These are phyloP conservation scores for Trichoderma sp. DNA, from an alignment of 2,329 filamentous ascomycete genomes.

Conservation along the genomic window DNA sequence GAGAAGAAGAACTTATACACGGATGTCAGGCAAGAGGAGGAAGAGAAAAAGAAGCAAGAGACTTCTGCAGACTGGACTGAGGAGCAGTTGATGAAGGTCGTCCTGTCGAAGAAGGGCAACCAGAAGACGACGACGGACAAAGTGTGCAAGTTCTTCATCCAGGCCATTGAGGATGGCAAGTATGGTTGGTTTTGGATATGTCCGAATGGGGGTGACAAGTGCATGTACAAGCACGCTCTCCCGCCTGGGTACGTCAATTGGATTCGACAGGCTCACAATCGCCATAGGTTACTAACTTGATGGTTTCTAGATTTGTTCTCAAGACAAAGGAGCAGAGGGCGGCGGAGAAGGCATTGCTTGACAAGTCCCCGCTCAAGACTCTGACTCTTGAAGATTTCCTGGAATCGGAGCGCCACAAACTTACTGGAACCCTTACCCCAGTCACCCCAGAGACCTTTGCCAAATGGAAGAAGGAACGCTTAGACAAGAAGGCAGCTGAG, in stretches of 20 bases:
- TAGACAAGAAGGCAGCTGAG: constrained; percentile 95
- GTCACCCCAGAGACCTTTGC: constrained; percentile 91
- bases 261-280: too few species aligned
- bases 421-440: constrained; percentile 85
- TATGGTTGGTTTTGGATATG: constrained; percentile 99
- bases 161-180: constrained; percentile 95
- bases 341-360: constrained; percentile 90
- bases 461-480: constrained; percentile 92
- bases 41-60: constrained; percentile 81
- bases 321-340: constrained; percentile 97
- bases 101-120: constrained; percentile 95
- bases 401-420: constrained; percentile 92
- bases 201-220: constrained; percentile 94
- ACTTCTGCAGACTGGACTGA: constrained; percentile 98
- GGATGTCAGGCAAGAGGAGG: constrained; percentile 68
- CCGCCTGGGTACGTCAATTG: constrained; percentile 76
- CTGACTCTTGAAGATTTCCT: constrained; percentile 96
- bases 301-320: constrained; percentile 71
- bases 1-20: constrained; percentile 91
- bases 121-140: constrained; percentile 94
- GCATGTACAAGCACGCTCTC: constrained; percentile 96
- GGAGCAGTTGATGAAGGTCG: constrained; percentile 86
- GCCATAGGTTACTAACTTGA: not conserved
- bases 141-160: constrained; percentile 98
- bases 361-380: constrained; percentile 92